phyloP scores from a whole-genome alignment of 345 rosid genomes.

The Sonneratia caseolaris region DNA sequence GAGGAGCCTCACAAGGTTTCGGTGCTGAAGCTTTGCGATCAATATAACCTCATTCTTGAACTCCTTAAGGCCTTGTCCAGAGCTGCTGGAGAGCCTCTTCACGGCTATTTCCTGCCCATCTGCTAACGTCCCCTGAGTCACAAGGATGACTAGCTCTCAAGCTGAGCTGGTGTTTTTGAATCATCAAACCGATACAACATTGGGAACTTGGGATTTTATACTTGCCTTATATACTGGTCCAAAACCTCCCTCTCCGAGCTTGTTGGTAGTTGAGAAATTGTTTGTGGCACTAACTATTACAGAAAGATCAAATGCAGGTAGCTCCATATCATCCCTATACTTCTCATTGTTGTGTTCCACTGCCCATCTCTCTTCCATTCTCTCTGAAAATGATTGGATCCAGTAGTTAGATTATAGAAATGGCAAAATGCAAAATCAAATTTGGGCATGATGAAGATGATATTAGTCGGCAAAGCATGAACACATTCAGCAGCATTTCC shows the following conservation, averaged over 20 bases:
- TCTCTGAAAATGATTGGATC: conserved; percentile 2
- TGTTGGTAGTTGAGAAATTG: conserved; percentile 23
- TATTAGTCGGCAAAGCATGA: too few relatives aligned
- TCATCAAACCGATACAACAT: neutral
- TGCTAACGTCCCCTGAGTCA: conserved; percentile 24
- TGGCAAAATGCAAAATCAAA: too few relatives aligned
- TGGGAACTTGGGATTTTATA: too few relatives aligned
- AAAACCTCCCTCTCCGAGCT: conserved; percentile 39
- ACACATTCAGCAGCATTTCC: too few relatives aligned
- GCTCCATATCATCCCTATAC: conserved; percentile 12
- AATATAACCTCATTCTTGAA: too few relatives aligned
- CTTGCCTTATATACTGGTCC: conserved; percentile 11
- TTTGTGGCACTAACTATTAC: conserved; percentile 17
- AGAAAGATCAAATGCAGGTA: conserved; percentile 12
- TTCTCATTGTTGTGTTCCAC: conserved; percentile 1
- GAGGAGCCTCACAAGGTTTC: too few relatives aligned
- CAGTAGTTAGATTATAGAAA: neutral
- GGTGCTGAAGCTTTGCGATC: too few relatives aligned
- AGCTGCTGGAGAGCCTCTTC: conserved; percentile 33
- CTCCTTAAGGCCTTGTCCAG: conserved; percentile 28
- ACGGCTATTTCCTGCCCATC: conserved; percentile 42
- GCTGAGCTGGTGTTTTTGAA: neutral
- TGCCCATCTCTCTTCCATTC: neutral
- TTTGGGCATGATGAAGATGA: too few relatives aligned
- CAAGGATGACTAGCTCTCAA: neutral